Evolutionary conservation across 1,139 yeast species (phyloP), one percentile per base, ranked within the genome.

Genomic region (Pichia terricola): DNA sequence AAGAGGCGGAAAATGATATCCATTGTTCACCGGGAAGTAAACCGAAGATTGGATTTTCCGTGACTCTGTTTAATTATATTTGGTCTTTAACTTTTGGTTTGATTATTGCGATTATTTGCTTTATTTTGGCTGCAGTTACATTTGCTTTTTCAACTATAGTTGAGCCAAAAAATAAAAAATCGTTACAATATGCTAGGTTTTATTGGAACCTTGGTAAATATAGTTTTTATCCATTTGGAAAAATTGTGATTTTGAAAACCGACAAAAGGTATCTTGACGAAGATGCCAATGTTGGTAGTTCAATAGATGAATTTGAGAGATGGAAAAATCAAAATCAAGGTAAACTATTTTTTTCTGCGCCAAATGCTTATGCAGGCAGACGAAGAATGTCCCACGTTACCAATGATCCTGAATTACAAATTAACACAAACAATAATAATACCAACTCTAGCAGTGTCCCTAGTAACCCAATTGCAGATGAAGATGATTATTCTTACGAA

Each of bases 1-100:
- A 81, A 34, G 80, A 88, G 46, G 97, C 97, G 1, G 95, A 87
- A 47, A 87, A 85, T 50, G 99, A 91, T 68, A 86, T 91, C 53
- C 97, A 89, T 62, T 71, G 68, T 40, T 76, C 85, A 5, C 78
- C 81, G 5, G 65, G 68, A 45, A 68, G 73, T 3, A 64, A 72
- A 43, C 69, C 70, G 60, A 51, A 68, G 3, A 77, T 86, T 5
- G 69, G 75, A 9, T 73, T 79, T 73, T 72, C 77, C 3, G 91
- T 88, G 5, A 70, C 70, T 55, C 42, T 84, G 1, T 80, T 91
- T n/a, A 89, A 89, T 57, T 48, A 72, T n/a, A 42, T 85, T 0
- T 89, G 96, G 96, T 65, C 83, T 2, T 48, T 74, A 4, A 71
- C 94, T 0, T 73, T 84, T 54, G 98, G 98, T 1, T 50, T 82